Conservation (phyloP, 176 grass and related monocot species). For the Puccinellia tenuiflora region DNA sequence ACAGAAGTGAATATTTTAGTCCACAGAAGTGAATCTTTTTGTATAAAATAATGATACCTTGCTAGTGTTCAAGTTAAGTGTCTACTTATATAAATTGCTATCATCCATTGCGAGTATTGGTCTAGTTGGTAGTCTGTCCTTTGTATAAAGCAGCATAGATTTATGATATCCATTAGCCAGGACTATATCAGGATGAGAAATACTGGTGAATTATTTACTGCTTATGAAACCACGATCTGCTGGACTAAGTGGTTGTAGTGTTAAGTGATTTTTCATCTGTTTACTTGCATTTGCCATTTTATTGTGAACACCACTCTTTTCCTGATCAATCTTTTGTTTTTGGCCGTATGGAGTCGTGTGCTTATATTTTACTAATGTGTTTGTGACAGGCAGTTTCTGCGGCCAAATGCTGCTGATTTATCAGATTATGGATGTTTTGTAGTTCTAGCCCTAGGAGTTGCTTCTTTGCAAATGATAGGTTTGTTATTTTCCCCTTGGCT, state of each 20-base stretch:
- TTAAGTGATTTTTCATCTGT: background rate
- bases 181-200: background rate
- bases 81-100: background rate
- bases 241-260: background rate
- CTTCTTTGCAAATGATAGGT: constrained; percentile 94
- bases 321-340: background rate
- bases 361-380: constrained; percentile 13
- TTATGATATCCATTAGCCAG: background rate
- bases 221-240: background rate
- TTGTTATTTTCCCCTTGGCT: background rate
- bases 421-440: constrained; percentile 97
- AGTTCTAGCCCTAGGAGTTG: constrained; percentile 82
- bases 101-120: background rate
- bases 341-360: background rate
- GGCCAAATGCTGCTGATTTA: constrained; percentile 86
- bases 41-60: background rate
- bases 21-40: background rate
- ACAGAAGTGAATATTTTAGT: background rate
- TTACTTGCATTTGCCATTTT: background rate
- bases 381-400: constrained; percentile 75
- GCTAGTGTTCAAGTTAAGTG: background rate
- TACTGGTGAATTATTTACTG: background rate
- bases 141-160: background rate
- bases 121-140: background rate
- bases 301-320: background rate